Percentiles rank a stretch among this genome's conserved stretches.
Evolutionary conservation across 345 rosid species (phyloP).

Genomic region (Psidium friedrichsthalianum): DNA sequence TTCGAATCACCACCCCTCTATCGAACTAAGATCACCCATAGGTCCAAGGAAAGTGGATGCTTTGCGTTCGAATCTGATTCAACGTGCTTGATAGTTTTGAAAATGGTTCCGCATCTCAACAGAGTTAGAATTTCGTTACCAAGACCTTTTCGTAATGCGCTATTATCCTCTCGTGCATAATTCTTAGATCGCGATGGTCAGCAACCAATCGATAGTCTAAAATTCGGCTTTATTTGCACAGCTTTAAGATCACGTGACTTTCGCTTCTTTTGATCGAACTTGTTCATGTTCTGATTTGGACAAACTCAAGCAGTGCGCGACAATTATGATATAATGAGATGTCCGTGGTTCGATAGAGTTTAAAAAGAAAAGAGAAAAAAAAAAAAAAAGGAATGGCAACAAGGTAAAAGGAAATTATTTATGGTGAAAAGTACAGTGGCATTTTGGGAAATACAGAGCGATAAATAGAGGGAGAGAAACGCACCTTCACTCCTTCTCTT

Average conservation of each 20-base stretch:
- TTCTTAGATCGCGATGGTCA: rapidly evolving
- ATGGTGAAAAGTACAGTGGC: background rate
- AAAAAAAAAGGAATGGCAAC: background rate
- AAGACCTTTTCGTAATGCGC: no score
- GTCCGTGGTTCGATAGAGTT: no score
- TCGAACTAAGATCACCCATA: rapidly evolving
- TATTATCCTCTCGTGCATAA: no score
- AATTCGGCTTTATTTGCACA: rapidly evolving
- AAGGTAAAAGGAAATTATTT: background rate
- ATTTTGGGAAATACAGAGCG: background rate
- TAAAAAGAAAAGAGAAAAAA: background rate
- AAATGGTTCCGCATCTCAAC: background rate
- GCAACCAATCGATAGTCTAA: rapidly evolving
- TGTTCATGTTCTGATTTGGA: background rate
- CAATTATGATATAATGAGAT: background rate
- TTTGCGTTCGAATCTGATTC: background rate
- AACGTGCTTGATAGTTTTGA: background rate
- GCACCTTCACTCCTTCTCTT: background rate
- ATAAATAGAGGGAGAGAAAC: background rate
- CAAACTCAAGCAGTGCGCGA: background rate
- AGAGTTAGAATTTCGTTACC: rapidly evolving
- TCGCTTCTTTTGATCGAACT: rapidly evolving
- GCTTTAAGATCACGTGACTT: rapidly evolving
- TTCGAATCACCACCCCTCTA: background rate
- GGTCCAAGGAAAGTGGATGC: rapidly evolving